Conservation (phyloP, 192 early-diverging fungal species). For the Pilobolus umbonatus region DNA sequence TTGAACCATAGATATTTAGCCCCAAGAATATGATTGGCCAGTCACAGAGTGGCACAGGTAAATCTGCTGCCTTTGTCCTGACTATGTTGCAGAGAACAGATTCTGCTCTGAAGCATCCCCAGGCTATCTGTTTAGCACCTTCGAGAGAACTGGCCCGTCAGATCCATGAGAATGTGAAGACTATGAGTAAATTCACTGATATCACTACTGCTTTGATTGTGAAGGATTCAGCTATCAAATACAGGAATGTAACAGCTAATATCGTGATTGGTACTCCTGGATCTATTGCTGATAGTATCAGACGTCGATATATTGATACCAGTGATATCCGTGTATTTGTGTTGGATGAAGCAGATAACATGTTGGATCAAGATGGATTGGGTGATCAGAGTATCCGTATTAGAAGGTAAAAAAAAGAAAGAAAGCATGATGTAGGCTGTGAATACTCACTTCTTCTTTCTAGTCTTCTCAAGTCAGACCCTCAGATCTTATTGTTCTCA, state of each 20-base stretch:
- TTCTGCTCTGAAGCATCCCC: constrained; percentile 9
- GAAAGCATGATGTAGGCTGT: background rate
- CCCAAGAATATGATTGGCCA: constrained; percentile 96
- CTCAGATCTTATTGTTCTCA: constrained; percentile 91
- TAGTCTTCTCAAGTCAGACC: constrained; percentile 61
- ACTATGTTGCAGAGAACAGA: constrained; percentile 88
- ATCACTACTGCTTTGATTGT: constrained; percentile 72
- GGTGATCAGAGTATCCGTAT: constrained; percentile 85
- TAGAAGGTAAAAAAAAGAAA: constrained; percentile 55
- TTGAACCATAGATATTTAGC: constrained; percentile 15
- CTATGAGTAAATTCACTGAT: constrained; percentile 87
- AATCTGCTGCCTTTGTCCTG: constrained; percentile 94
- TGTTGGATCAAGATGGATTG: constrained; percentile 82
- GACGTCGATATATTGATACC: constrained; percentile 55
- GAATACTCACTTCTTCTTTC: background rate
- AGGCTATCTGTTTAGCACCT: constrained; percentile 85
- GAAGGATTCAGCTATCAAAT: constrained; percentile 52
- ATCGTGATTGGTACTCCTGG: constrained; percentile 94
- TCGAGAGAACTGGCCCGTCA: constrained; percentile 91
- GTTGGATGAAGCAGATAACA: constrained; percentile 98
- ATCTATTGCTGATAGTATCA: constrained; percentile 72
- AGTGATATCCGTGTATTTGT: constrained; percentile 75
- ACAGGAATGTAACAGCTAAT: constrained; percentile 59
- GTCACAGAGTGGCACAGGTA: constrained; percentile 92
- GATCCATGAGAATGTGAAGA: constrained; percentile 82